Evolutionary conservation across 345 rosid genomes (phyloP).

Genomic region (Eutrema japonicum): DNA sequence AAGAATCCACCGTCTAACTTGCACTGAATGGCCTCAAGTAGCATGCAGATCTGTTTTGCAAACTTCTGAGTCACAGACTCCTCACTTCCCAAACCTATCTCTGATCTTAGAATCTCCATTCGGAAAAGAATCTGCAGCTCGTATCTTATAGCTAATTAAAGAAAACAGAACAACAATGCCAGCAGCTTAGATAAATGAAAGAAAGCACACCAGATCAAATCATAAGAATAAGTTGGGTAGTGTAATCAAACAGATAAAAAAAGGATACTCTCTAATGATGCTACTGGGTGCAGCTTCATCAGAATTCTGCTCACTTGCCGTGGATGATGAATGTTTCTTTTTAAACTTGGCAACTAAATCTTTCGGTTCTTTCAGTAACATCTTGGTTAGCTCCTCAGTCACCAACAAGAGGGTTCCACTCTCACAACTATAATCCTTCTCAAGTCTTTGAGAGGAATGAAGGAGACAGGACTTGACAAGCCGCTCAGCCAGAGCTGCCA

Average conservation of each 20-base stretch:
- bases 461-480: conserved; percentile 67
- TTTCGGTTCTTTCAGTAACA: conserved; percentile 76
- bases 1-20: conserved; percentile 88
- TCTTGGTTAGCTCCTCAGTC: conserved; percentile 55
- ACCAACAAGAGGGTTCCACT: conserved; percentile 48
- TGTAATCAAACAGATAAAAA: background rate
- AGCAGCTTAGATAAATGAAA: conserved; percentile 6
- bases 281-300: conserved; percentile 46
- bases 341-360: conserved; percentile 57
- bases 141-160: conserved; percentile 65
- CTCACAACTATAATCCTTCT: conserved; percentile 46
- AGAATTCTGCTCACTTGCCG: conserved; percentile 43
- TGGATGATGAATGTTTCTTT: conserved; percentile 45
- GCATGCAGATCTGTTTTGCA: conserved; percentile 75
- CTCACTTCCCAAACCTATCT: conserved; percentile 54
- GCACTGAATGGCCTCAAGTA: conserved; percentile 76
- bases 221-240: conserved; percentile 21
- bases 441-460: conserved; percentile 64
- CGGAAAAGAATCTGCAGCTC: conserved; percentile 93
- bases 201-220: conserved; percentile 30
- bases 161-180: conserved; percentile 44
- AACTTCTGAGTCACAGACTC: conserved; percentile 67
- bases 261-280: conserved; percentile 86
- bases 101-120: conserved; percentile 85
- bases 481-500: conserved; percentile 77